These are phyloP conservation scores for Lactarius indigo DNA, from an alignment of 768 basidiomycete genomes.

Conservation along the genomic window DNA sequence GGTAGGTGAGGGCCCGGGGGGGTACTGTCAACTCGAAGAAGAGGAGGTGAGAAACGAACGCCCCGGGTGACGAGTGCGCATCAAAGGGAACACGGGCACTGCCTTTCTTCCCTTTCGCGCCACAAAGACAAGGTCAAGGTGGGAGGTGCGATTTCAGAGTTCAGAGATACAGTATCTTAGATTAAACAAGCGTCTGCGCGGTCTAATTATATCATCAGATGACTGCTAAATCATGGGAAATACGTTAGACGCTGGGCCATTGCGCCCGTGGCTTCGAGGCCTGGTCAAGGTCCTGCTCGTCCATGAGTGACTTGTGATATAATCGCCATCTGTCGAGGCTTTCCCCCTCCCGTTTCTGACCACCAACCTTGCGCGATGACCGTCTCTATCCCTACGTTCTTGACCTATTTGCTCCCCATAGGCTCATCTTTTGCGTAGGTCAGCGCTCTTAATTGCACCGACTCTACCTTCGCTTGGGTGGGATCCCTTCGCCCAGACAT, in stretches of 20 bases:
- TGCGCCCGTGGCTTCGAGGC: neutral
- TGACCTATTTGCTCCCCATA: neutral
- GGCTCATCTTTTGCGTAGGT: neutral
- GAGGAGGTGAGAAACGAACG: slow-evolving; percentile 12
- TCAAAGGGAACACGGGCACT: slow-evolving; percentile 43
- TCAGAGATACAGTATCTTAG: too few relatives aligned
- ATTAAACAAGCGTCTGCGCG: too few relatives aligned
- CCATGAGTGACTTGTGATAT: neutral
- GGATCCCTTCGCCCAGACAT: neutral
- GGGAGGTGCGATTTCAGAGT: too few relatives aligned
- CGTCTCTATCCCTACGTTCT: neutral
- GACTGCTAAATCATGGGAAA: too few relatives aligned
- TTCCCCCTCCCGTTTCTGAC: neutral
- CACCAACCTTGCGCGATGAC: neutral
- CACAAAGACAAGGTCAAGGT: neutral
- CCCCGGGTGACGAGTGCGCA: too few relatives aligned
- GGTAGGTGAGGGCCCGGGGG: too few relatives aligned
- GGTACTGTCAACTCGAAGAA: too few relatives aligned
- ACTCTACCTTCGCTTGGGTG: slow-evolving; percentile 15
- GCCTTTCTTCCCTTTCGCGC: slow-evolving; percentile 88
- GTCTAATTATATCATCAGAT: too few relatives aligned
- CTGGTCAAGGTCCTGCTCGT: neutral
- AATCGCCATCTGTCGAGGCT: neutral
- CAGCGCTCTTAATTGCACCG: slow-evolving; percentile 11
- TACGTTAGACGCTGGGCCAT: neutral